Base-by-base conservation (phyloP, 352 stramenopile genomes). In the Globisporangium radiosum region DNA sequence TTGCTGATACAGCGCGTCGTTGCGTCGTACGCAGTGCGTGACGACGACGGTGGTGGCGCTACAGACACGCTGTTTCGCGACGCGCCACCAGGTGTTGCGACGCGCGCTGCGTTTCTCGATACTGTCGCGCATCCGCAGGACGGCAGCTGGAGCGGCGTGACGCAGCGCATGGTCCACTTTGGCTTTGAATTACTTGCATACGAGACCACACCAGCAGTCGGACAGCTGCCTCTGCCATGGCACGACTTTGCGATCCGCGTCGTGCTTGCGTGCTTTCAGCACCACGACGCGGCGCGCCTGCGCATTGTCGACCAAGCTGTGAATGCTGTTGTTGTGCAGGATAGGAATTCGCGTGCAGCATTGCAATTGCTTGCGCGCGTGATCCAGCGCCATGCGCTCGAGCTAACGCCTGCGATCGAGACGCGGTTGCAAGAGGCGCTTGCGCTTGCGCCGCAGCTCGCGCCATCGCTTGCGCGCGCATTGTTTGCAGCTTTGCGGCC, bases 381-480 rank as follows among this genome's bases (percentile, higher is more conserved):
- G 33, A 56, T 82, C 5, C 63, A 75, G 37, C 73, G 71, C 4
- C 76, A 82, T 39, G 33, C 72, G 4, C 44, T 73, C 5, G 76
- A 87, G 10, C 58, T 87, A 7, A 60, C 63, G 37, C 65, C 64
- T 8, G 42, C 42, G 3, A 52, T 86, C n/a, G 56, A 65, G 33
- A 54, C 59, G 8, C 63, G 71, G 5, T 54, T 87, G 37, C 77
- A 71, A 3, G 75, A 85, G 56, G 77, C 70, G 37, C 62, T 87
- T n/a, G 77, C 85, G 56, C 80, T 82, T 47, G 60, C 85, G 3
- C 75, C 73, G 25, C 63, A 73, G 42, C 63, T 87, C 45, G 53
- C 62, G 5, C 56, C 72, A 4, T 48, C 54, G 14, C 66, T 70
- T 25, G 75, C 71, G 14, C 54, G 56, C 8, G 13, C 62, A 5